Percentiles rank a stretch among this genome's conserved stretches.
phyloP scores from a whole-genome alignment of 2,329 filamentous ascomycete genomes.

The Penicillium sp. region DNA sequence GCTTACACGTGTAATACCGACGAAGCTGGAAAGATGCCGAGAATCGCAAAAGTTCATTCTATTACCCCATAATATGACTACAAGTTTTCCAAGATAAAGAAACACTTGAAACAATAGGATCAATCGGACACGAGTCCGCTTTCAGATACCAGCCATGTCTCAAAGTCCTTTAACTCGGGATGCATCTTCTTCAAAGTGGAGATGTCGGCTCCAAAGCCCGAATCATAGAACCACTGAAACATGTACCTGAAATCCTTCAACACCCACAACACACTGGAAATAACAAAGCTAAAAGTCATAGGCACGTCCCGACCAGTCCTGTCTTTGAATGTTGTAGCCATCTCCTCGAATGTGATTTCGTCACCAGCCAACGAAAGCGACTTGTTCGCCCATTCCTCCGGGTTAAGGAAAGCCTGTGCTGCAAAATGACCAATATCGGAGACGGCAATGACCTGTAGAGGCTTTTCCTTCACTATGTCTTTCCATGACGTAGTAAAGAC shows the following conservation, averaged over 20 bases:
- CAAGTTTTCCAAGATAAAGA: neutral
- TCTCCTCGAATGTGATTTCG: conserved; percentile 50
- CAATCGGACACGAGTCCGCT: conserved; percentile 37
- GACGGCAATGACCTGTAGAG: conserved; percentile 44
- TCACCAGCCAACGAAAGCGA: conserved; percentile 55
- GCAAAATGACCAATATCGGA: conserved; percentile 56
- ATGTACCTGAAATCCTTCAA: conserved; percentile 49
- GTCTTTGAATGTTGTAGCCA: conserved; percentile 48
- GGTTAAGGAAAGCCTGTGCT: conserved; percentile 49
- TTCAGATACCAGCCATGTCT: conserved; percentile 50
- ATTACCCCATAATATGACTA: neutral
- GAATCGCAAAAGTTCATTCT: neutral
- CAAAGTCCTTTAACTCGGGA: conserved; percentile 49
- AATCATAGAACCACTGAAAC: conserved; percentile 53
- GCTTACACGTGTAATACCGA: no score
- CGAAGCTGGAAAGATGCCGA: neutral
- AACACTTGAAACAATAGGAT: neutral
- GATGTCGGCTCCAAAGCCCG: conserved; percentile 51
- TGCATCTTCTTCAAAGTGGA: conserved; percentile 42
- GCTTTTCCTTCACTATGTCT: conserved; percentile 42
- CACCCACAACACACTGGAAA: conserved; percentile 40
- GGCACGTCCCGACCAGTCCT: conserved; percentile 48
- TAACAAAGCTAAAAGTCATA: conserved; percentile 43
- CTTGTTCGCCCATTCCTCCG: conserved; percentile 46
- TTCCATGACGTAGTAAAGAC: conserved; percentile 48